Evolutionary conservation across 1,284 basidiomycete species (phyloP).

Genomic region (Malassezia globosa): DNA sequence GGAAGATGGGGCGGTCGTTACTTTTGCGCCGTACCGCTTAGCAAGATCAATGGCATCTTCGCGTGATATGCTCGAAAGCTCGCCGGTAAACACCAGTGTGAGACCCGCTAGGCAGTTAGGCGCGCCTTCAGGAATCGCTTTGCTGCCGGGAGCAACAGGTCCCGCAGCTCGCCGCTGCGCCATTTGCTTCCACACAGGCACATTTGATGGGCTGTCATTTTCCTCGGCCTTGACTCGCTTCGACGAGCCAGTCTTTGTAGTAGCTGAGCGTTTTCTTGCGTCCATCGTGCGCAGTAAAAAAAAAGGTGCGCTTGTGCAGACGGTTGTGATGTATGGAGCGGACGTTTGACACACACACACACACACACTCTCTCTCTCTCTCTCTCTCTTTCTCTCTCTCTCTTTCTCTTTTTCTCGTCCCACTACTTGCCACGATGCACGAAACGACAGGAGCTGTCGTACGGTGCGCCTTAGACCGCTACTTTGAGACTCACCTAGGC

Average conservation of each 20-base stretch:
- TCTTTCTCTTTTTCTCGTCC: too few relatives aligned
- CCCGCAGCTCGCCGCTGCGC: constrained; percentile 57
- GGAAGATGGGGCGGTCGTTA: constrained; percentile 74
- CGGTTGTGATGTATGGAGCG: too few relatives aligned
- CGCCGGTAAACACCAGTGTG: constrained; percentile 81
- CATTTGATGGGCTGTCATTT: too few relatives aligned
- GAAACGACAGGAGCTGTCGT: too few relatives aligned
- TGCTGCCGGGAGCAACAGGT: constrained; percentile 66
- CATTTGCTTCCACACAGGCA: constrained; percentile 19
- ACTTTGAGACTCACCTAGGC: too few relatives aligned
- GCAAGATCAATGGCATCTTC: constrained; percentile 79
- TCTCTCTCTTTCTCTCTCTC: too few relatives aligned
- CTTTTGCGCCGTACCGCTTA: constrained; percentile 72
- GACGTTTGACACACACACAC: too few relatives aligned
- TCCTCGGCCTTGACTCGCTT: constrained; percentile 6
- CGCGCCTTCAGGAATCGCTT: constrained; percentile 65
- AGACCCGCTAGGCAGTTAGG: constrained; percentile 75
- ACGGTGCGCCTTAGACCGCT: too few relatives aligned
- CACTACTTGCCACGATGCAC: too few relatives aligned
- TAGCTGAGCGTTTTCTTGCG: neutral
- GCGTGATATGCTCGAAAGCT: constrained; percentile 71
- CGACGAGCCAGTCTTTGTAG: neutral
- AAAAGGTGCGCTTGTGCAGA: too few relatives aligned
- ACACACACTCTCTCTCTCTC: too few relatives aligned
- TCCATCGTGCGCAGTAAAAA: too few relatives aligned